Evolutionary conservation across 2,329 filamentous ascomycete genomes (phyloP), one percentile per base, ranked within the genome.

Genomic region (Fusarium aywerte): DNA sequence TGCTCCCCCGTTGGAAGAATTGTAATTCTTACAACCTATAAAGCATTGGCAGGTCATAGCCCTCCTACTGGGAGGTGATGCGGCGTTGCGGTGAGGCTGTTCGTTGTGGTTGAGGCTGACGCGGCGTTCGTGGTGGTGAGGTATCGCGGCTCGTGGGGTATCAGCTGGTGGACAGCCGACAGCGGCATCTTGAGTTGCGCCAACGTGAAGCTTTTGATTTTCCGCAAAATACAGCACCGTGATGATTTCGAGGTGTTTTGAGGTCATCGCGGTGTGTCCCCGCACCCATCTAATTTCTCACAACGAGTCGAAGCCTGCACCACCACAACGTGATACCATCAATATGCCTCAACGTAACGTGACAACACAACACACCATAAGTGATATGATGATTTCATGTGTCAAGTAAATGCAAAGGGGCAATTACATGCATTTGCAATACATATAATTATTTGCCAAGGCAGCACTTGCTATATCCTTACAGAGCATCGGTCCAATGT

Each of bases 171-270:
- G 31, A 38, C 55, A 52, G 20, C 42, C 18, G 35, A 33, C 42
- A 44, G 31, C 39, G 13, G 16, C 18, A 29, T 21, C 27, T 21
- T 42, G 21, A 13, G 25, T 5, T 43, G 11, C 27, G 20, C 45
- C 45, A 0, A 50, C 42, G 25, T 56, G 65, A 72, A 47, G 62
- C 53, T 38, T 43, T 65, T 45, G 18, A 10, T 16, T 35, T n/a
- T 7, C 23, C 8, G 33, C 27, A 36, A 56, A 58, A 35, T 9
- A n/a, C 13, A 13, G n/a, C 50, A 18, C 39, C 23, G 18, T 32
- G 62, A 60, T 50, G 20, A 47, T 69, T 51, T 6, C 11, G 6
- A 23, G 39, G 62, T 71, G 67, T 65, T 68, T 58, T 43, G 56
- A 56, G 39, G 53, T 45, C 43, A 48, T 53, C 48, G 23, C 11